Evolutionary conservation across 768 basidiomycete genomes (phyloP).

Genomic region (Boletus edulis): DNA sequence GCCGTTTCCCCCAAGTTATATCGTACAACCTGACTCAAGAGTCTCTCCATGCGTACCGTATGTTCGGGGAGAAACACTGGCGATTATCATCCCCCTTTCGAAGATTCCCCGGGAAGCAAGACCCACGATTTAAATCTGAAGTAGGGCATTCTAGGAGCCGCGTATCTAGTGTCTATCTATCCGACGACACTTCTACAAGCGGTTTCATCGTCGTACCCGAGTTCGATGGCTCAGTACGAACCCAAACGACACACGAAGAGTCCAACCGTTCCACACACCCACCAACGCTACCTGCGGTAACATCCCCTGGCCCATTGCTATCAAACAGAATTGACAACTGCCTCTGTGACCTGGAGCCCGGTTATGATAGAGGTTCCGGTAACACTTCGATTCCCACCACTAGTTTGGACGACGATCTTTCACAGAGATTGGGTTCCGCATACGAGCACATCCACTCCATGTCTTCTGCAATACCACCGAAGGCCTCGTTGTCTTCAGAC

Average conservation of each 20-base stretch:
- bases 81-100: conserved; percentile 23
- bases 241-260: neutral
- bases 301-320: neutral
- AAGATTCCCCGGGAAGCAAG: conserved; percentile 9
- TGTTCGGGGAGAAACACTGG: conserved; percentile 28
- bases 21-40: neutral
- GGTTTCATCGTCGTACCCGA: conserved; percentile 24
- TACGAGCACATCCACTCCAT: conserved; percentile 25
- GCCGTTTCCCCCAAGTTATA: neutral
- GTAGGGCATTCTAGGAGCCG: conserved; percentile 5
- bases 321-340: neutral
- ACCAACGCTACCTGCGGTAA: neutral
- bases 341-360: neutral
- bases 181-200: conserved; percentile 10
- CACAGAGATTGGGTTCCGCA: conserved; percentile 20
- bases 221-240: conserved; percentile 16
- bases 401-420: conserved; percentile 17
- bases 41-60: conserved; percentile 13
- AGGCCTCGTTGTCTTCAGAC: conserved; percentile 19
- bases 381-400: neutral
- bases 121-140: neutral
- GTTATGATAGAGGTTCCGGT: neutral
- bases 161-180: conserved; percentile 24
- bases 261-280: neutral
- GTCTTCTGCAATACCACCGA: conserved; percentile 11